phyloP scores from a whole-genome alignment of 176 grass and related monocot genomes.

The Ananas comosus region DNA sequence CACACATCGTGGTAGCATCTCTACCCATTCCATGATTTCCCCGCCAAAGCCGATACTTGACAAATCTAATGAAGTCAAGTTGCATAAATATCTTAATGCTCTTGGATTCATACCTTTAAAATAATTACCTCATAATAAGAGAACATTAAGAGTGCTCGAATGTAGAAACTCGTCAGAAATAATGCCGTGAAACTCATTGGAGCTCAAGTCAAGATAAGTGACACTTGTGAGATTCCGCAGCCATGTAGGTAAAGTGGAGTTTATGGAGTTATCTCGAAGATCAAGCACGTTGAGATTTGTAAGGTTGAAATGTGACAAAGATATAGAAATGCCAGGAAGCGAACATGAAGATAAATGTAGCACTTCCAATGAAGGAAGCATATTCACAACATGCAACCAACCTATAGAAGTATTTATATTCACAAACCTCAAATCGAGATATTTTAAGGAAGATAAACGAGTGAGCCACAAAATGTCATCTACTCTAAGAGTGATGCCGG shows the following conservation, averaged over 20 bases:
- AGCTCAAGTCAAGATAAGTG: not conserved
- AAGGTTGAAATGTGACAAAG: slow-evolving; percentile 6
- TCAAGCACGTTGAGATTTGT: slow-evolving; percentile 16
- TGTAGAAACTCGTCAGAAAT: not conserved
- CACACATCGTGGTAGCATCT: not conserved
- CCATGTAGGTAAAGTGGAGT: slow-evolving; percentile 17
- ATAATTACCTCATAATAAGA: not conserved
- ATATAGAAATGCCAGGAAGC: not conserved
- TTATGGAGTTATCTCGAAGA: not conserved
- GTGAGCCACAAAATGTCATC: slow-evolving; percentile 23
- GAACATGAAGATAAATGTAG: not conserved
- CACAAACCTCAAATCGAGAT: not conserved
- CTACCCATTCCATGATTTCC: not conserved
- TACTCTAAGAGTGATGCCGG: not conserved
- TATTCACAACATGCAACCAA: slow-evolving; percentile 28
- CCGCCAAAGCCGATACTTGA: not conserved
- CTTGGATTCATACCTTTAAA: not conserved
- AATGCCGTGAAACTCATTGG: not conserved
- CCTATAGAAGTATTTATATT: not conserved
- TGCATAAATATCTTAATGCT: slow-evolving; percentile 13
- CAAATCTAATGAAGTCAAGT: not conserved
- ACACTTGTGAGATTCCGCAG: slow-evolving; percentile 14
- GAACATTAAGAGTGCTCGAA: slow-evolving; percentile 17
- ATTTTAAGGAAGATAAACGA: not conserved
- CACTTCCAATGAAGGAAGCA: not conserved